Percentiles rank a stretch among this genome's conserved stretches.
These are phyloP conservation scores for Acmispon strigosus DNA, from an alignment of 306 rosid genomes.

Conservation along the genomic window DNA sequence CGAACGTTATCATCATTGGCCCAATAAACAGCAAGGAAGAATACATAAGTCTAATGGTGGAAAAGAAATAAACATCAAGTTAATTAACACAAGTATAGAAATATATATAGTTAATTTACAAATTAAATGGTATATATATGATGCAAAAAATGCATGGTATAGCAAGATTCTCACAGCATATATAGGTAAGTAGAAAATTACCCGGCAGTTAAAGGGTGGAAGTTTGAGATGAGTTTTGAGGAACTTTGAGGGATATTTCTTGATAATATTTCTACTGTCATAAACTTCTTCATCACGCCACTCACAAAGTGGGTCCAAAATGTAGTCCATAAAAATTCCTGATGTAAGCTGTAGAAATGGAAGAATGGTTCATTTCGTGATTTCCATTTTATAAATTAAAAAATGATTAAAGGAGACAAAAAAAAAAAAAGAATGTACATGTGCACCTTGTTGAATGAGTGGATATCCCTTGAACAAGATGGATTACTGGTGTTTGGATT, in stretches of 20 bases:
- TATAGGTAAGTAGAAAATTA: background rate
- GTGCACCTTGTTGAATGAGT: conserved; percentile 2
- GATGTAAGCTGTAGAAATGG: conserved; percentile 24
- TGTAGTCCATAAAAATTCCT: background rate
- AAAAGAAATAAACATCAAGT: background rate
- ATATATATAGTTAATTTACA: no score
- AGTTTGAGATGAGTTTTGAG: background rate
- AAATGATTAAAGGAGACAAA: background rate
- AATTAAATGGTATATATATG: background rate
- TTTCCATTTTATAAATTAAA: no score
- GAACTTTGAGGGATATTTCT: background rate
- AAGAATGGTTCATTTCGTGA: background rate
- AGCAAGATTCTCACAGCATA: background rate
- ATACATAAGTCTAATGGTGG: background rate
- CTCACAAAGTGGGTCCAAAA: conserved; percentile 33
- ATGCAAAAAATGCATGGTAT: no score
- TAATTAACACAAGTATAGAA: background rate
- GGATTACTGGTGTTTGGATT: conserved; percentile 12
- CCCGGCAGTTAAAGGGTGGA: conserved; percentile 29
- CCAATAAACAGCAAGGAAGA: conserved; percentile 36
- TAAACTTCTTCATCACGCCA: no score
- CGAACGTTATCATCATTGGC: conserved; percentile 39
- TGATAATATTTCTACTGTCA: conserved; percentile 17
- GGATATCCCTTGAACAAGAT: conserved; percentile 22
- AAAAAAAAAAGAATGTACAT: background rate